Base-by-base conservation (phyloP, 169 alveolate species). In the Plasmodium fragile region DNA sequence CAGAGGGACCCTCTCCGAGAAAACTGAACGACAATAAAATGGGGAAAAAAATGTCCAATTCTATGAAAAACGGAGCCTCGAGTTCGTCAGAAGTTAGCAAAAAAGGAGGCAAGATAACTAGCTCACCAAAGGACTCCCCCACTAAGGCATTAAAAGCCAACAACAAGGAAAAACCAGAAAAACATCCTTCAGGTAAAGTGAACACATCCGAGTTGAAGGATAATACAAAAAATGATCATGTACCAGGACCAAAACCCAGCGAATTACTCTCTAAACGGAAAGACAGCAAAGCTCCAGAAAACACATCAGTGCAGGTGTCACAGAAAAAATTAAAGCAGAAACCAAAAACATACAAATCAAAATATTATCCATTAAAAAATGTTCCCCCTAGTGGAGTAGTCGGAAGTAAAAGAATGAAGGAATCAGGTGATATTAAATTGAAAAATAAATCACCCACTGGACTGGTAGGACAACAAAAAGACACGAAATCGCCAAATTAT, bases 371-470 rank as follows among this genome's bases (percentile, higher is more conserved):
- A 28, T 8, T 75, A 4, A 49, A 28, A 75, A 75, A 32, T 75
- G 22, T 22, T n/a, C 53, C 45, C 49, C 82, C 82, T 10, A 75
- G 82, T 32, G 82, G 82, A 75, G 3, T 75, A 28, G 53, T 75
- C 28, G 82, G 8, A 2, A 11, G 49, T 32, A 75, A 32, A 75
- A 32, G 45, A 32, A 8, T 28, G 16, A 5, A 8, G 13, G 5
- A 75, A 75, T 8, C 16, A 7, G 10, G 22, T 25, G 16, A 32
- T 39, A 1, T 0, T 2, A 49, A 16, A 16, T 11, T 11, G 59
- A 49, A 49, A 49, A 11, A 49, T 13, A 49, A 49, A 49, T 22
- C 22, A 11, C 7, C 22, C 59, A 49, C 8, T 49, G 59, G 59
- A 49, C 59, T 49, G 22, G 7, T 16, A 49, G 59, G 59, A 49